Base-by-base conservation (phyloP, 345 rosid genomes). In the Populus alba region DNA sequence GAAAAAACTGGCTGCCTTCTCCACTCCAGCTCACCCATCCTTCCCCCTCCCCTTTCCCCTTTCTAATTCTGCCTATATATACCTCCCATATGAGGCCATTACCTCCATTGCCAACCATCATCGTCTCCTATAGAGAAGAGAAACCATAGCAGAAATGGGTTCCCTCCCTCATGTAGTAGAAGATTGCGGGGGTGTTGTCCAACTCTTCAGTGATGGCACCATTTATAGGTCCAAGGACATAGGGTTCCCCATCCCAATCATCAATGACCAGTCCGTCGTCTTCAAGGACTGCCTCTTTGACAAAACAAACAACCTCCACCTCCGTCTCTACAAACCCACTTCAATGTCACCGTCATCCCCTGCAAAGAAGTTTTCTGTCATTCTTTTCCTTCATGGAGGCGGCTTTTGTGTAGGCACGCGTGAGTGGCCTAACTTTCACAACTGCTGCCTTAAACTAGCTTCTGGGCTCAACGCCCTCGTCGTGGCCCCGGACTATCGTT, bases 321-420 rank as follows among this genome's bases (percentile, higher is more conserved):
- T 93, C 72, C 94, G 98, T 74, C 83, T 93, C 62, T 93, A 90
- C 87, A 90, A 87, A 76, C 82, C 82, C 37, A 16, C 53, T 12
- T 79, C 77, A 2, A 3, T 38, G 27, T 25, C 63, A 11, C 15
- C 18, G 1, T 15, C 59, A 62, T 25, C 37, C 18, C 65, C 65
- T 23, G 4, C 65, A 10, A 9, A 57, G 2, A 81, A 76, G 75
- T 67, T 81, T 53, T 72, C 81, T 9, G 13, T 81, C 25, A 9
- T 81, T 2, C n/a, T 81, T 31, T 81, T 51, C 77, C 25, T 94
- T 77, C 98, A 91, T 68, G 98, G 98, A 1, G 98, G 98, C 3
- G 98, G 98, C 0, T 94, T 94, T 59, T 94, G 97, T 68, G 81
- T 92, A 2, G 97, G 98, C 47, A 90, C 97, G 7, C 87, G 91